Conservation (phyloP, 169 alveolate genomes). For the Miamiensis avidus region DNA sequence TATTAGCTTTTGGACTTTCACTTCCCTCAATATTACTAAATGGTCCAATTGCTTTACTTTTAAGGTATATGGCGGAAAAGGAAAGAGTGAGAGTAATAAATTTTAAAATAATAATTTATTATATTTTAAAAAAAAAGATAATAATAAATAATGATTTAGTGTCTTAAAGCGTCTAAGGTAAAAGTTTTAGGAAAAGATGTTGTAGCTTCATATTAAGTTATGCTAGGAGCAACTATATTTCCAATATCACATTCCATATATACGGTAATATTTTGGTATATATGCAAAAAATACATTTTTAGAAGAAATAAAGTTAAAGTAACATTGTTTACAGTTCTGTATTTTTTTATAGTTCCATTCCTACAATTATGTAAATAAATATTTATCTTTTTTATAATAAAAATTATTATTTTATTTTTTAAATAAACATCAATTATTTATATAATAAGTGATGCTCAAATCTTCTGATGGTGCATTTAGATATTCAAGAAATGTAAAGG, state of each 20-base stretch:
- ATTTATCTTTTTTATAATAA: too few species aligned
- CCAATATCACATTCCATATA: constrained; percentile 45
- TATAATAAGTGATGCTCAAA: not conserved
- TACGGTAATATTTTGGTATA: constrained; percentile 32
- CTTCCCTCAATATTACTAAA: constrained; percentile 55
- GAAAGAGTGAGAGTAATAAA: constrained; percentile 52
- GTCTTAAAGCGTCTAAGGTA: constrained; percentile 48
- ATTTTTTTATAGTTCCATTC: not conserved
- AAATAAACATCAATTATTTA: not conserved
- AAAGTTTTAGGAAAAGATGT: constrained; percentile 77
- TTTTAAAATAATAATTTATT: not conserved
- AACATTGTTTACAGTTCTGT: not conserved
- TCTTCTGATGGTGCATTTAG: not conserved
- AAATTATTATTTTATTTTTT: too few species aligned
- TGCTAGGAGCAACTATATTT: constrained; percentile 44
- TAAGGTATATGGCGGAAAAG: constrained; percentile 53
- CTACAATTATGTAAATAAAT: not conserved
- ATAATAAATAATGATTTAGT: not conserved
- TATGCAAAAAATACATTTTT: not conserved
- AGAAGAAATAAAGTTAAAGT: too few species aligned
- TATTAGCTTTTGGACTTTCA: constrained; percentile 34
- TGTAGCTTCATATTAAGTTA: constrained; percentile 59
- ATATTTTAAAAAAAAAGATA: not conserved
- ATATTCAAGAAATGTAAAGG: too few species aligned
- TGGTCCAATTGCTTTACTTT: constrained; percentile 49